phyloP scores from a whole-genome alignment of 805 yeast genomes.

The Ogataea paraovalis region DNA sequence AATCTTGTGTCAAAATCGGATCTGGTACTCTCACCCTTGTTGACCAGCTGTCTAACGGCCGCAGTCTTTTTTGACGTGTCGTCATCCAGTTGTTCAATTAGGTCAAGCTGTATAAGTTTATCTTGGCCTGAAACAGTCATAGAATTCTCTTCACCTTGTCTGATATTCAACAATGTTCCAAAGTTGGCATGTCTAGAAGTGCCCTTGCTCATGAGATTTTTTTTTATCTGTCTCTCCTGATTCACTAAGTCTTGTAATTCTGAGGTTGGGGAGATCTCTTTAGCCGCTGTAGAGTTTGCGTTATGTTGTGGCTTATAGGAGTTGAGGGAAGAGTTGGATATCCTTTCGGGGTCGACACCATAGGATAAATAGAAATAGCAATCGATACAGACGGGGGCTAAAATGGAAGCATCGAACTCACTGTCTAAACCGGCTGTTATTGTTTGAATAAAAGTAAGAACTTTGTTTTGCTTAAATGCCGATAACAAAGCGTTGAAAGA shows the following conservation, averaged over 20 bases:
- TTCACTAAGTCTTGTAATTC: conserved; percentile 50
- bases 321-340: conserved; percentile 19
- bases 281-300: neutral
- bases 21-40: conserved; percentile 22
- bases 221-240: conserved; percentile 54
- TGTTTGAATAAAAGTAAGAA: conserved; percentile 68
- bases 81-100: conserved; percentile 63
- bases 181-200: conserved; percentile 76
- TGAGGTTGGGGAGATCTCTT: conserved; percentile 14
- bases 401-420: conserved; percentile 57
- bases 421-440: conserved; percentile 59
- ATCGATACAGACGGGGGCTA: conserved; percentile 66
- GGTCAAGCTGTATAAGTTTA: conserved; percentile 38
- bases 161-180: conserved; percentile 78
- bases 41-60: conserved; percentile 7
- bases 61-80: conserved; percentile 58
- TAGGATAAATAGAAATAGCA: conserved; percentile 59
- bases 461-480: conserved; percentile 66
- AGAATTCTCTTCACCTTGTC: conserved; percentile 53
- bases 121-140: conserved; percentile 69
- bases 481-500: conserved; percentile 53
- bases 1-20: conserved; percentile 29
- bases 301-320: neutral
- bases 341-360: conserved; percentile 44
- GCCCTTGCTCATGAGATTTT: conserved; percentile 18